Evolutionary conservation across 2,329 filamentous ascomycete genomes (phyloP).

Genomic region (Dactylellina haptotyla): DNA sequence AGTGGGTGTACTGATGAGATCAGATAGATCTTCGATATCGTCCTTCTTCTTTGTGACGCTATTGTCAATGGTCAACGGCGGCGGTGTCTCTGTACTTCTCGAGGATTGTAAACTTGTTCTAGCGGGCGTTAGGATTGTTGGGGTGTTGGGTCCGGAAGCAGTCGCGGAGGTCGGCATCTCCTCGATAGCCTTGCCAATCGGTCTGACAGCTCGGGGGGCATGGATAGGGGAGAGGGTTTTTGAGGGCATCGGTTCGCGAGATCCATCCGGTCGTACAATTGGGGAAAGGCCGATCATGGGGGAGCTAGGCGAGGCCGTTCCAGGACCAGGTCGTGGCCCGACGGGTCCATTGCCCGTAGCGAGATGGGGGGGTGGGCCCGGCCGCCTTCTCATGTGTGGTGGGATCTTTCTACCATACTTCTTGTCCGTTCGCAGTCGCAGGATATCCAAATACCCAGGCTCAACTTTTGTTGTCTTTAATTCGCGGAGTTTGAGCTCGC

Average conservation of each 20-base stretch:
- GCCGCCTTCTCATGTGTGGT: constrained; percentile 66
- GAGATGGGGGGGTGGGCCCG: constrained; percentile 58
- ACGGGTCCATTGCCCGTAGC: constrained; percentile 46
- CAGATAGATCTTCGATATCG: constrained; percentile 47
- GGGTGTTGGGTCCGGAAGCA: constrained; percentile 57
- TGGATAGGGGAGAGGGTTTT: constrained; percentile 50
- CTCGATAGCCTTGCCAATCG: constrained; percentile 46
- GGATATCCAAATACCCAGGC: constrained; percentile 90
- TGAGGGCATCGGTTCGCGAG: constrained; percentile 45
- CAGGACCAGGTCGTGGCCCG: constrained; percentile 48
- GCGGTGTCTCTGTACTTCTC: constrained; percentile 55
- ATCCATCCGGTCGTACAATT: constrained; percentile 32
- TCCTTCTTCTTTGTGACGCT: constrained; percentile 56
- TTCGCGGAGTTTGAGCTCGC: constrained; percentile 89
- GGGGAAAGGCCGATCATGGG: constrained; percentile 52
- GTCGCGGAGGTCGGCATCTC: constrained; percentile 52
- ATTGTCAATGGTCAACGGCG: constrained; percentile 54
- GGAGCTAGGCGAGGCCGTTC: constrained; percentile 45
- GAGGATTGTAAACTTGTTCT: constrained; percentile 60
- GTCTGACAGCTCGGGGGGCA: constrained; percentile 44
- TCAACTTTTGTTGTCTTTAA: constrained; percentile 91
- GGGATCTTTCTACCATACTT: constrained; percentile 75
- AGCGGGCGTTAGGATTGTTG: constrained; percentile 61
- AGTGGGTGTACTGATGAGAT: constrained; percentile 54
- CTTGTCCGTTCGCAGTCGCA: constrained; percentile 94